Percentiles rank a stretch among this genome's conserved stretches.
Evolutionary conservation across 2,329 filamentous ascomycete genomes (phyloP).

Genomic region (Aspergillus hiratsukae): DNA sequence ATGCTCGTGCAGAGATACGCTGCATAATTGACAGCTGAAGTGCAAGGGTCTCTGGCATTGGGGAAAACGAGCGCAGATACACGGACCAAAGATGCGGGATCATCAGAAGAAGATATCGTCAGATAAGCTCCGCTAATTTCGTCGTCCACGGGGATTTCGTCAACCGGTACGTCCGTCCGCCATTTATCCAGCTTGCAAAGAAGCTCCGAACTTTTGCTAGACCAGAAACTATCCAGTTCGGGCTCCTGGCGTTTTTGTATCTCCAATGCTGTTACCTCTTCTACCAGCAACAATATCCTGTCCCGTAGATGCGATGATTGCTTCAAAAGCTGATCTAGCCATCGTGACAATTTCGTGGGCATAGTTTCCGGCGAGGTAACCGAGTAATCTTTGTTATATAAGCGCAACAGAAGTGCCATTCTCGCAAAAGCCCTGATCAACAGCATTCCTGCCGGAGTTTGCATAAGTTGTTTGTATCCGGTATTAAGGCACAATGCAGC

Average conservation of each 20-base stretch:
- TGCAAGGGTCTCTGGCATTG: conserved; percentile 7
- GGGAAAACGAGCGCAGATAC: conserved; percentile 8
- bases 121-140: conserved; percentile 1
- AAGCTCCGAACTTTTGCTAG: conserved; percentile 1
- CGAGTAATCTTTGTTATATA: conserved; percentile 12
- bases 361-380: conserved; percentile 10
- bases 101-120: conserved; percentile 5
- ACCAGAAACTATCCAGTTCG: conserved; percentile 1
- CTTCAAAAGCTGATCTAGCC: conserved; percentile 5
- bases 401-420: conserved; percentile 12
- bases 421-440: conserved; percentile 10
- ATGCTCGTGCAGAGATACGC: conserved; percentile 10
- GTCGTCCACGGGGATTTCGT: conserved; percentile 8
- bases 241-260: conserved; percentile 11
- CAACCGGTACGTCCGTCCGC: conserved; percentile 3
- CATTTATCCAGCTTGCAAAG: conserved; percentile 2
- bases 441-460: conserved; percentile 7
- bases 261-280: conserved; percentile 9
- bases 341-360: conserved; percentile 1
- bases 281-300: conserved; percentile 6
- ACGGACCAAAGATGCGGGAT: background rate
- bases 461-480: conserved; percentile 3
- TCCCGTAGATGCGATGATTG: conserved; percentile 6
- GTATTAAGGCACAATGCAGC: conserved; percentile 8
- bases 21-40: conserved; percentile 10